Evolutionary conservation across 768 basidiomycete species (phyloP).

Genomic region (Tulasnella sp.): DNA sequence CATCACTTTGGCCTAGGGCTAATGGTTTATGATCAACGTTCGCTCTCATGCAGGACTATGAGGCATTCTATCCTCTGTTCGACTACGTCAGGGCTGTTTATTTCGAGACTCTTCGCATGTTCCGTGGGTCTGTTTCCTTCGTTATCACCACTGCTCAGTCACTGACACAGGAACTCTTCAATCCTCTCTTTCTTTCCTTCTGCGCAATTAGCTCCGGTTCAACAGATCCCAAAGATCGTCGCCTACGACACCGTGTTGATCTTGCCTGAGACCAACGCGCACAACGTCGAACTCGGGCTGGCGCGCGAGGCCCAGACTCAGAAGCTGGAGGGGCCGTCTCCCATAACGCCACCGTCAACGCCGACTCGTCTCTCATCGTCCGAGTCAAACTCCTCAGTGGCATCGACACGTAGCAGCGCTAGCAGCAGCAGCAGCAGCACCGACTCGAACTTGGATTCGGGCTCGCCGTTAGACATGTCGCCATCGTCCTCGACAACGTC

Average conservation of each 20-base stretch:
- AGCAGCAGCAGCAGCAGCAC: too few relatives aligned
- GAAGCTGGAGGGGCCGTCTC: background rate
- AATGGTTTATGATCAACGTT: too few relatives aligned
- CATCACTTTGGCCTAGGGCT: too few relatives aligned
- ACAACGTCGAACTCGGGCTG: slow-evolving; percentile 5
- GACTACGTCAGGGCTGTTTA: slow-evolving; percentile 2
- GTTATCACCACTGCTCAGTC: background rate
- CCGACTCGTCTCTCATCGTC: too few relatives aligned
- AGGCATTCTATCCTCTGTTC: background rate
- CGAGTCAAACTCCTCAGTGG: too few relatives aligned
- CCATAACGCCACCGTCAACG: too few relatives aligned
- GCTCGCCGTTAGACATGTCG: too few relatives aligned
- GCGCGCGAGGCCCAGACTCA: background rate
- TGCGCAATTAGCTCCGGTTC: slow-evolving; percentile 2
- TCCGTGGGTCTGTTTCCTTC: background rate
- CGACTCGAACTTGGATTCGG: too few relatives aligned
- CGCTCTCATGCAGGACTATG: slow-evolving; percentile 3
- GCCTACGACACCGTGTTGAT: slow-evolving; percentile 7
- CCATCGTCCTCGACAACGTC: too few relatives aligned
- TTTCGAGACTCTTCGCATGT: slow-evolving; percentile 4
- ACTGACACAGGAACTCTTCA: too few relatives aligned
- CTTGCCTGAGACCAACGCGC: slow-evolving; percentile 9
- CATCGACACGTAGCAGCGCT: too few relatives aligned
- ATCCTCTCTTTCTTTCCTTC: too few relatives aligned
- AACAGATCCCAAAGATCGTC: slow-evolving; percentile 13